Evolutionary conservation across 257 asterid species (phyloP).

Genomic region (Penstemon eatonii): DNA sequence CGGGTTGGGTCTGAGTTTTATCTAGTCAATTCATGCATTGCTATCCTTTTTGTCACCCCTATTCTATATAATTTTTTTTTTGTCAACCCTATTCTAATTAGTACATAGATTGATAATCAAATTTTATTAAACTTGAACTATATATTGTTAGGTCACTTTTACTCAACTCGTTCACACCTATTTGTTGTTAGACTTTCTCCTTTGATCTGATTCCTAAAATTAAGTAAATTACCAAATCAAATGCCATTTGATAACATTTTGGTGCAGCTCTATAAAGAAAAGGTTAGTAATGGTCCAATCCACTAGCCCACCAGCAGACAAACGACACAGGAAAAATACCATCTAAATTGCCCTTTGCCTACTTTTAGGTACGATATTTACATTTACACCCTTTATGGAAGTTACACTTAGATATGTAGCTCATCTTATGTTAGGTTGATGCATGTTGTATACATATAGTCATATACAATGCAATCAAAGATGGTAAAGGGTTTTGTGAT

Average conservation of each 20-base stretch:
- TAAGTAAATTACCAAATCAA: slow-evolving; percentile 2
- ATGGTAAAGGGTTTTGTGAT: too few species aligned
- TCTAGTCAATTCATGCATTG: too few species aligned
- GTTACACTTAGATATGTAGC: neutral
- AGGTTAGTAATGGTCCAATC: neutral
- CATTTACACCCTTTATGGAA: neutral
- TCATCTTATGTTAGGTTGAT: slow-evolving; percentile 7
- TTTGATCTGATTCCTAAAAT: neutral
- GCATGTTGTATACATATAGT: neutral
- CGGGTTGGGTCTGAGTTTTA: too few species aligned
- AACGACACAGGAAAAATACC: neutral
- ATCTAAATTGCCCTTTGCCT: slow-evolving; percentile 1
- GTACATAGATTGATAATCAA: too few species aligned
- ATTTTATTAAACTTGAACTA: too few species aligned
- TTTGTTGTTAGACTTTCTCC: neutral
- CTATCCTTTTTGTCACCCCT: too few species aligned
- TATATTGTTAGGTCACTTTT: too few species aligned
- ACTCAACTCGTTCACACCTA: neutral
- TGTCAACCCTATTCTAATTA: too few species aligned
- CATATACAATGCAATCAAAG: too few species aligned
- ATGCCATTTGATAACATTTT: neutral
- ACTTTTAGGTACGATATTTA: neutral
- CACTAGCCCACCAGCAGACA: neutral
- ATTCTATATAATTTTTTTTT: too few species aligned
- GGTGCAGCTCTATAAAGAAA: neutral